Evolutionary conservation across 306 rosid species (phyloP).

Genomic region (Hippophae rhamnoides): DNA sequence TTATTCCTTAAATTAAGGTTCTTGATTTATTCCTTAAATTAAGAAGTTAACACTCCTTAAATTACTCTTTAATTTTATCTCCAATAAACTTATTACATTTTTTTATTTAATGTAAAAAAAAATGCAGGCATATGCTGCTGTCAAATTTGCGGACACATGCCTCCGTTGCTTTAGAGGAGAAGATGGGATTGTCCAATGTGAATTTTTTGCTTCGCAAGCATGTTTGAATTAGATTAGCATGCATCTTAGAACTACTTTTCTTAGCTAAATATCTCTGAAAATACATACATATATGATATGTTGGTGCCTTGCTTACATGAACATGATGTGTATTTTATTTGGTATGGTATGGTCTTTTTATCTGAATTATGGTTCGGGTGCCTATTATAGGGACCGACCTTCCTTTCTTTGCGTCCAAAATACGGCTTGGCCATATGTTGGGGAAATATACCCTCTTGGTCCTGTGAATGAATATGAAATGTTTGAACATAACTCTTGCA

Average conservation of each 20-base stretch:
- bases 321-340: background rate
- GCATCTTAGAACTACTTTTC: background rate
- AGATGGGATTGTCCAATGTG: slow-evolving; percentile 65
- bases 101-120: background rate
- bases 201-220: slow-evolving; percentile 71
- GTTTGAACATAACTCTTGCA: slow-evolving; percentile 25
- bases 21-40: too few relatives aligned
- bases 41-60: too few relatives aligned
- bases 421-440: slow-evolving; percentile 71
- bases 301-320: too few relatives aligned
- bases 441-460: slow-evolving; percentile 62
- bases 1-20: too few relatives aligned
- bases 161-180: slow-evolving; percentile 82
- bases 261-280: background rate
- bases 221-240: background rate
- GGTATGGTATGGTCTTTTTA: background rate
- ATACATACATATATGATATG: background rate
- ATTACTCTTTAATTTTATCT: too few relatives aligned
- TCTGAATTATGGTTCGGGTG: background rate
- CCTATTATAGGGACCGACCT: slow-evolving; percentile 66
- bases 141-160: slow-evolving; percentile 70
- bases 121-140: slow-evolving; percentile 80
- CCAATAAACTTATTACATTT: background rate
- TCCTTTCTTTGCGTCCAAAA: slow-evolving; percentile 81
- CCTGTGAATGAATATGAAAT: slow-evolving; percentile 81